These are phyloP conservation scores for Limnanthes douglasii DNA, from an alignment of 345 rosid genomes.

Conservation along the genomic window DNA sequence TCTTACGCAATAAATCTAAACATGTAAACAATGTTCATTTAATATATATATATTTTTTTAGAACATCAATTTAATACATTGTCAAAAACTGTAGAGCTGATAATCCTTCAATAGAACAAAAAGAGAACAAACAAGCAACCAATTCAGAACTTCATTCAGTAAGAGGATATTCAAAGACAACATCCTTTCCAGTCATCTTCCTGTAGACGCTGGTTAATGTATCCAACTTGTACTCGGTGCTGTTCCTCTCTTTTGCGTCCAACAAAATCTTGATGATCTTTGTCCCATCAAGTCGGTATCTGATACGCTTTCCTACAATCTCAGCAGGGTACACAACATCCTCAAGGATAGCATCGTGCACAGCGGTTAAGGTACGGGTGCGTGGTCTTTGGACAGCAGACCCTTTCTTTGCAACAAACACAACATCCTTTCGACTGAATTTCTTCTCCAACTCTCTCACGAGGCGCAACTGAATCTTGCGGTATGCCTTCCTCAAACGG, in stretches of 20 bases:
- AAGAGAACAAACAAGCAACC: too few species aligned
- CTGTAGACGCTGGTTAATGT: slow-evolving; percentile 67
- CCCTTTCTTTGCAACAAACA: slow-evolving; percentile 55
- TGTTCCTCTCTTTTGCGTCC: slow-evolving; percentile 74
- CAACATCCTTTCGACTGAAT: slow-evolving; percentile 67
- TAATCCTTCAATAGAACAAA: too few species aligned
- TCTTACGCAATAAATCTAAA: too few species aligned
- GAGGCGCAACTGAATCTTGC: slow-evolving; percentile 70
- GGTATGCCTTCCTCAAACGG: slow-evolving; percentile 65
- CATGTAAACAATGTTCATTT: too few species aligned
- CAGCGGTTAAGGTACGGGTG: slow-evolving; percentile 66
- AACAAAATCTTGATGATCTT: slow-evolving; percentile 90
- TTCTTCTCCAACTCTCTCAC: slow-evolving; percentile 88
- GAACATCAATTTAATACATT: too few species aligned
- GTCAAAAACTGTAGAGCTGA: too few species aligned
- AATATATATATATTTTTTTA: too few species aligned
- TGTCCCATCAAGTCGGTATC: slow-evolving; percentile 70
- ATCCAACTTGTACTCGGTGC: slow-evolving; percentile 71
- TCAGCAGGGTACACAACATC: slow-evolving; percentile 84
- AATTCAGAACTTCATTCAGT: too few species aligned
- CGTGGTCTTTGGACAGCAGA: slow-evolving; percentile 91
- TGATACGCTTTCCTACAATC: slow-evolving; percentile 79
- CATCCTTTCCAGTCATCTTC: slow-evolving; percentile 78
- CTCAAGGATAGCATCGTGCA: slow-evolving; percentile 76
- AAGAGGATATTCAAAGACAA: slow-evolving; percentile 61